phyloP scores from a whole-genome alignment of 1,284 basidiomycete genomes.

The Cryptococcus wingfieldii region DNA sequence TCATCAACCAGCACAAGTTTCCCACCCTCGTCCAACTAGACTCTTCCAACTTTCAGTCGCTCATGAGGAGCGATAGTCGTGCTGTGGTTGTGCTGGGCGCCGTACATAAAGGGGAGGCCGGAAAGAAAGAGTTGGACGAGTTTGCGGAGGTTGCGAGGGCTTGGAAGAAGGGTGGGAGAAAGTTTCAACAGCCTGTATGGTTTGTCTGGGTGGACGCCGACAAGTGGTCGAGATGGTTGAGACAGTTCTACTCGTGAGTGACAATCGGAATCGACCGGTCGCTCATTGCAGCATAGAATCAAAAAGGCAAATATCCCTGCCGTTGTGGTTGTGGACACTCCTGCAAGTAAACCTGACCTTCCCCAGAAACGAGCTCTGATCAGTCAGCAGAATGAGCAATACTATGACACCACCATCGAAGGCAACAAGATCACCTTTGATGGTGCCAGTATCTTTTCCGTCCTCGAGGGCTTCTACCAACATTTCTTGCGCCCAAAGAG shows the following conservation, averaged over 20 bases:
- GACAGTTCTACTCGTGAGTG: conserved; percentile 69
- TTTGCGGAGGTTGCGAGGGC: conserved; percentile 59
- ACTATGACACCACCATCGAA: conserved; percentile 59
- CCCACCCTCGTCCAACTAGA: conserved; percentile 68
- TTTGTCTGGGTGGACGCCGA: conserved; percentile 81
- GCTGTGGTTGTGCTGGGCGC: conserved; percentile 72
- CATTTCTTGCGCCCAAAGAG: conserved; percentile 57
- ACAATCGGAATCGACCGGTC: neutral
- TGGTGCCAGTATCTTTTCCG: conserved; percentile 59
- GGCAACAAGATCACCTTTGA: conserved; percentile 64
- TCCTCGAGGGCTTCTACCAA: conserved; percentile 63
- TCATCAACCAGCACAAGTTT: conserved; percentile 64
- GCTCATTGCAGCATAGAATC: conserved; percentile 25
- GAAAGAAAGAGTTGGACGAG: conserved; percentile 51
- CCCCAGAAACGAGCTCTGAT: neutral
- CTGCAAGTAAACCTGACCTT: conserved; percentile 53
- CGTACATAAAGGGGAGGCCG: conserved; percentile 44
- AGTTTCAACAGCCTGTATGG: conserved; percentile 59
- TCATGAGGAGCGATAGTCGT: conserved; percentile 68
- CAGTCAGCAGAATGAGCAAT: conserved; percentile 22
- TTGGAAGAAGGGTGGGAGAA: conserved; percentile 56
- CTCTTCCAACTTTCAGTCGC: conserved; percentile 66
- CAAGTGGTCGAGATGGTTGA: conserved; percentile 78
- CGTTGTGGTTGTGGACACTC: conserved; percentile 73
- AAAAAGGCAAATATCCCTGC: conserved; percentile 52